These are phyloP conservation scores for grape (Vitis vinifera) DNA, from an alignment of 164 flowering plant species.

Conservation along the genomic window ASM3070453v1 NC_081822.1:827001-827500, in stretches of 20 bases:
- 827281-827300: background rate
- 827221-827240: conserved; percentile 62
- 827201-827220: conserved; percentile 92
- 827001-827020: conserved; percentile 4
- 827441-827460: no score
- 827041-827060: conserved; percentile 89
- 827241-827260: conserved; percentile 69
- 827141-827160: conserved; percentile 5
- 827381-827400: no score
- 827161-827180: conserved; percentile 90
- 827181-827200: conserved; percentile 74
- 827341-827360: no score
- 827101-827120: background rate
- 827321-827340: no score
- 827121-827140: background rate
- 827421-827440: no score
- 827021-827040: conserved; percentile 59
- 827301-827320: background rate
- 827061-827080: conserved; percentile 93
- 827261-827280: conserved; percentile 64
- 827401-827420: no score
- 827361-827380: no score
- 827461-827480: no score
- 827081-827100: conserved; percentile 46
- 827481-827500: no score